Conservation (phyloP, 129 eudicot genomes). For the Glebionis coronaria region DNA sequence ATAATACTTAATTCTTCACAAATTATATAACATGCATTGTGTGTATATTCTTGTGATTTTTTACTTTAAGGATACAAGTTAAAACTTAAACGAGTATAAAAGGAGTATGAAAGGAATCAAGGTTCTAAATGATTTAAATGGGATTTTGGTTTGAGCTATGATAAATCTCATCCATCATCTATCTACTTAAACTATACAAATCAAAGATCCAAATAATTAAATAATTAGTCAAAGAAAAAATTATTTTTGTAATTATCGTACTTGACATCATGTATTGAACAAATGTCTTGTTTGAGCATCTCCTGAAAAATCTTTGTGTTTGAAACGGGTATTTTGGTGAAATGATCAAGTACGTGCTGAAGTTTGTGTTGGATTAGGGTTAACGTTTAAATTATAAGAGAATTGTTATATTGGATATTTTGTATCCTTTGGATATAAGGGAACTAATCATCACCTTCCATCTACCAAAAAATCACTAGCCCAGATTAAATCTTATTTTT, state of each 20-base stretch:
- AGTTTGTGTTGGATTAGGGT: too few relatives aligned
- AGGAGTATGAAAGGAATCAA: neutral
- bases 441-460: too few relatives aligned
- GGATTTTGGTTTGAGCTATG: neutral
- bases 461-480: too few relatives aligned
- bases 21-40: neutral
- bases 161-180: neutral
- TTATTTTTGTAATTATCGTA: neutral
- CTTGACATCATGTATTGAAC: neutral
- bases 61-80: neutral
- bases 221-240: constrained; percentile 10
- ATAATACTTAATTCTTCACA: neutral
- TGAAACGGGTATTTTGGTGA: too few relatives aligned
- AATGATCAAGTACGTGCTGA: too few relatives aligned
- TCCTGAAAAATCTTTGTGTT: neutral
- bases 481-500: too few relatives aligned
- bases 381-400: too few relatives aligned
- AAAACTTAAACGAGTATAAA: neutral
- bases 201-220: neutral
- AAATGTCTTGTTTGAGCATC: neutral
- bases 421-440: too few relatives aligned
- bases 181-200: too few relatives aligned
- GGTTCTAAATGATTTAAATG: neutral
- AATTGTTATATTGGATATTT: too few relatives aligned
- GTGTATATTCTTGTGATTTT: neutral